Evolutionary conservation across 2,329 filamentous ascomycete genomes (phyloP), one percentile per base, ranked within the genome.

Genomic region (Cladophialophora psammophila): DNA sequence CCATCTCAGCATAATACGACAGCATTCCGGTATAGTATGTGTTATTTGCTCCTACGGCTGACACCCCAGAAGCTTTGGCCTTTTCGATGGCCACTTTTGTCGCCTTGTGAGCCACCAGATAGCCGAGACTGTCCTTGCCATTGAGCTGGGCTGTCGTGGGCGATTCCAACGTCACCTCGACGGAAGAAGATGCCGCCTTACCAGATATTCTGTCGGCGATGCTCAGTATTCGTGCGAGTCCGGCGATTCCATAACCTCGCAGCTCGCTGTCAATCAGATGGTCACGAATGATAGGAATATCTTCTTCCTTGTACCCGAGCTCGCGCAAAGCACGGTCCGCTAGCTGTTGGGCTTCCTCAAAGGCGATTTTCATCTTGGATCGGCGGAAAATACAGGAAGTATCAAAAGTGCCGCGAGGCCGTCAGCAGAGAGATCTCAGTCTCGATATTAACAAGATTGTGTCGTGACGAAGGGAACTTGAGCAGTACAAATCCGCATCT

Each of bases 201-300:
- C 60, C 36, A 60, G 40, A 18, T 34, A 55, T 36, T 60, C 64
- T 15, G 20, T 64, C 59, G 34, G 59, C 45, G 40, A 69, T 69
- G 20, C 67, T 69, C 40, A 69, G 55, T 8, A 66, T 64, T 10
- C 67, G 59, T 18, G 67, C 67, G 9, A 69, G 52, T 32, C 67
- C 67, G 20, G 63, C 67, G 20, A 66, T 63, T 10, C 63, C 67
- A 48, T 69, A 69, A 45, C 67, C 67, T 35, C 67, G 63, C 15
- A 69, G 64, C 48, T 69, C 67, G 48, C 63, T 69, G 55, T 69
- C 67, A 32, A 69, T 50, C 45, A 69, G 60, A 38, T 69, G 67
- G 48, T 69, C 42, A 45, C 52, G 35, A 31, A 69, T 66, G 2
- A 36, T 64, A 12, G 40, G 34, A 15, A 64, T 64, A 26, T 65